These are phyloP conservation scores for Taphrina populina DNA, from an alignment of 1,139 yeast genomes.

Conservation along the genomic window DNA sequence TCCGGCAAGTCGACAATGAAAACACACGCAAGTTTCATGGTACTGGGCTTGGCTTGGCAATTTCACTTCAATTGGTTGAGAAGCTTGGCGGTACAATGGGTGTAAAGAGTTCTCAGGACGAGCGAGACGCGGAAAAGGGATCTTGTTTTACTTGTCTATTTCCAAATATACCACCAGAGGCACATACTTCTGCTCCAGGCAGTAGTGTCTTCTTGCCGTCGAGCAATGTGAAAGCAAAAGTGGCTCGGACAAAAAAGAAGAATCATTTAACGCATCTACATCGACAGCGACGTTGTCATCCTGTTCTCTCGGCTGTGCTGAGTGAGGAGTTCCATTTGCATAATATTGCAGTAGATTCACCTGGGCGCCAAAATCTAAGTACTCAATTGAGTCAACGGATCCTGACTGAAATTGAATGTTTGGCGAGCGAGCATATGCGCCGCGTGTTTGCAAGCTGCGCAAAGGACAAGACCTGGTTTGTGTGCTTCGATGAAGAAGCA, in stretches of 20 bases:
- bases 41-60: constrained; percentile 52
- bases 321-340: constrained; percentile 1
- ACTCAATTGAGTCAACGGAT: constrained; percentile 2
- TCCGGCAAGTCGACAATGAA: constrained; percentile 90
- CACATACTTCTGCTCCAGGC: constrained; percentile 5
- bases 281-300: constrained; percentile 3
- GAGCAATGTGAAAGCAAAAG: not conserved
- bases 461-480: constrained; percentile 5
- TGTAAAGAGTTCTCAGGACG: constrained; percentile 54
- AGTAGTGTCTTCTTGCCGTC: not conserved
- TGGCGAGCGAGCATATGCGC: constrained; percentile 1
- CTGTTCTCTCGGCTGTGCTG: not conserved
- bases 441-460: not conserved
- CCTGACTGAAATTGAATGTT: constrained; percentile 11
- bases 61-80: constrained; percentile 80
- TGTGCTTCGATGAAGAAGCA: constrained; percentile 18
- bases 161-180: constrained; percentile 1
- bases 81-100: constrained; percentile 88
- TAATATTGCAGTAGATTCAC: not conserved
- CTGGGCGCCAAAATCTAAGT: not conserved
- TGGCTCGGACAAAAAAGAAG: not conserved
- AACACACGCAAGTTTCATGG: constrained; percentile 81
- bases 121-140: constrained; percentile 8
- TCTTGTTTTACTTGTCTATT: constrained; percentile 22
- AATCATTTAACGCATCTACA: not conserved